A percentile compares a stretch with the other conserved stretches of the same genome.
Conservation (phyloP, 495 filamentous ascomycete species). For the Penicillium coprophilum region DNA sequence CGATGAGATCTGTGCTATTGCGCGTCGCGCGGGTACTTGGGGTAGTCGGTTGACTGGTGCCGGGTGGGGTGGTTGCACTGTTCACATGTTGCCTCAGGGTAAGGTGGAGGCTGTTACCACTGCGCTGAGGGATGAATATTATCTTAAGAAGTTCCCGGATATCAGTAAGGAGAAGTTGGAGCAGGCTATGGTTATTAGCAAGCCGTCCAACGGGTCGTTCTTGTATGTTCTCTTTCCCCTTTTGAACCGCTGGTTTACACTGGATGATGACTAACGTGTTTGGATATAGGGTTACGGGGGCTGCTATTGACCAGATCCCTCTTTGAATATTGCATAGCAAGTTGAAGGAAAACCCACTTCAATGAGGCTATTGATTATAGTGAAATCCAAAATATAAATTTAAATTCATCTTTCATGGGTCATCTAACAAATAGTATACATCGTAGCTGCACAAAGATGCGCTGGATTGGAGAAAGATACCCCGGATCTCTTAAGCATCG, state of each 20-base stretch:
- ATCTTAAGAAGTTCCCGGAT: constrained; percentile 65
- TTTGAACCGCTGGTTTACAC: not conserved
- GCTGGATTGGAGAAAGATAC: not conserved
- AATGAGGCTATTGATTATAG: not conserved
- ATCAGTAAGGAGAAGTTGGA: constrained; percentile 71
- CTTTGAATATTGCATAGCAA: constrained; percentile 22
- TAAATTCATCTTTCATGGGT: not conserved
- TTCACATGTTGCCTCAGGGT: constrained; percentile 85
- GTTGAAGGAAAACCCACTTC: not conserved
- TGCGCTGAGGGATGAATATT: constrained; percentile 80
- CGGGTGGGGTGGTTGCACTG: constrained; percentile 94
- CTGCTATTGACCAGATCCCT: constrained; percentile 41
- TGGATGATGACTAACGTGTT: constrained; percentile 3
- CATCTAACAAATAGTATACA: not conserved
- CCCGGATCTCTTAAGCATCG: not conserved
- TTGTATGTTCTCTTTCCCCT: constrained; percentile 31
- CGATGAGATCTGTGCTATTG: constrained; percentile 81
- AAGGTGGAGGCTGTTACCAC: constrained; percentile 79
- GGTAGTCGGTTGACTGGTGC: constrained; percentile 90
- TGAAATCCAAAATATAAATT: constrained; percentile 1
- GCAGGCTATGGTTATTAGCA: constrained; percentile 84
- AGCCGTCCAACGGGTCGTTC: constrained; percentile 60
- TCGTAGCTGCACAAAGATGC: not conserved
- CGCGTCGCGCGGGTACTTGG: constrained; percentile 72
- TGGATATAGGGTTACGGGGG: constrained; percentile 40